Base-by-base conservation (phyloP, 495 filamentous ascomycete species). In the Penicillium macrosclerotiorum region DNA sequence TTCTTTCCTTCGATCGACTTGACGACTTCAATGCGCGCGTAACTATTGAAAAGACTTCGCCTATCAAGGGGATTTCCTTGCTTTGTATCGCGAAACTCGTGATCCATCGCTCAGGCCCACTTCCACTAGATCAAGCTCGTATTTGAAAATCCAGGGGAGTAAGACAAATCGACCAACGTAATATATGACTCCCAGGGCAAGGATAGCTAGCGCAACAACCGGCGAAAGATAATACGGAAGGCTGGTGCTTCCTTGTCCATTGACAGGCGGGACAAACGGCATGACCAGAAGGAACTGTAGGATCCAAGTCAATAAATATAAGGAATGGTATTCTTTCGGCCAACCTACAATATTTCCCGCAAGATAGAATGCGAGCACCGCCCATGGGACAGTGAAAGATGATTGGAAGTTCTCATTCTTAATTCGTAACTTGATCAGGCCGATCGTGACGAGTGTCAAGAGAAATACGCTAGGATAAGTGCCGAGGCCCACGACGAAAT, bases 401-500 rank as follows among this genome's bases (percentile, higher is more conserved):
- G 60, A 42, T 17, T 45, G 23, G 23, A 41, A 52, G 13, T 40
- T 19, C 3, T 44, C 37, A 1, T 38, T 27, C 9, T 54, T 49
- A 12, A 51, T 30, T 1, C 60, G 57, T 8, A 64, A 14, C 22
- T 60, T 60, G 25, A 64, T 53, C 22, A 64, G 42, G 4, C 60
- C 60, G 4, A 57, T 27, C 0, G 52, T 57, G 19, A 60, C 47
- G 5, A 44, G 31, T 5, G 44, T 54, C 33, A 56, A 48, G 8
- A 54, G 51, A n/a, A 52, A 45, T 0, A 40, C 54, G 3, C 50
- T 47, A 2, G 62, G 62, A 51, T 88, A 88, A 0, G 79, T 80
- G 48, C 81, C 77, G 1, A 86, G 75, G 20, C 82, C 75, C 13
- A 85, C 64, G 45, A 88, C 83, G 51, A 88, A 86, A 25, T 77